A percentile compares a stretch with the other conserved stretches of the same genome.
phyloP scores from a whole-genome alignment of 2,329 filamentous ascomycete species.

The Celoporthe dispersa region DNA sequence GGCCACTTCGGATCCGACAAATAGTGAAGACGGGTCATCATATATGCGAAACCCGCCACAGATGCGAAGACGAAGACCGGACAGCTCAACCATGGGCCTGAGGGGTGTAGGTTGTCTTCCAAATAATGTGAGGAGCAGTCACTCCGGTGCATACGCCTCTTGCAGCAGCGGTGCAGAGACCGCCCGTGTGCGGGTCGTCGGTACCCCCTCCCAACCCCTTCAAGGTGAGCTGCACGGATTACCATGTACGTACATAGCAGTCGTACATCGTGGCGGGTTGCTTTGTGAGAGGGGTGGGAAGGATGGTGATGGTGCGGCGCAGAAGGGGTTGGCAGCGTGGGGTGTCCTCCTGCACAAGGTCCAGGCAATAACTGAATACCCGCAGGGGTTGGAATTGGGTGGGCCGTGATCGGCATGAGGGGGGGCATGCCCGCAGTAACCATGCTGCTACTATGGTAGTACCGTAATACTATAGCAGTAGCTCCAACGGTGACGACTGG shows the following conservation, averaged over 20 bases:
- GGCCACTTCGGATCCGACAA: not conserved
- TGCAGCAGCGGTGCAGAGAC: not conserved
- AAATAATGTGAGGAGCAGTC: not conserved
- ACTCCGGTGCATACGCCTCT: not conserved
- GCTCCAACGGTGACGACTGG: conserved; percentile 3
- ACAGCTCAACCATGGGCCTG: not conserved
- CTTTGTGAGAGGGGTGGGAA: conserved; percentile 11
- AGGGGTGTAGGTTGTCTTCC: not conserved
- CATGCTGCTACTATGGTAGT: not conserved
- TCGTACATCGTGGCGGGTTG: not conserved
- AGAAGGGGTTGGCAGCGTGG: conserved; percentile 22
- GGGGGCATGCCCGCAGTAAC: conserved; percentile 15
- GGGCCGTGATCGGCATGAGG: conserved; percentile 28
- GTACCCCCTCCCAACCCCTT: not conserved
- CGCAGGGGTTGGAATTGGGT: conserved; percentile 12
- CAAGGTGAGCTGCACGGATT: not conserved
- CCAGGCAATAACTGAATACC: conserved; percentile 16
- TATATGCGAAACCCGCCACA: conserved; percentile 8
- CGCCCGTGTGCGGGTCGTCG: not conserved
- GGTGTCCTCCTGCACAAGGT: conserved; percentile 24
- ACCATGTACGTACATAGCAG: not conserved
- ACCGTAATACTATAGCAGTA: not conserved
- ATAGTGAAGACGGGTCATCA: not conserved
- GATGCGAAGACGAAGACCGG: not conserved
- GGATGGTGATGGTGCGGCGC: conserved; percentile 10